Percentiles rank a stretch among this genome's conserved stretches.
Evolutionary conservation across 441 rosid species (phyloP).

Genomic region (Erodium moschatum): DNA sequence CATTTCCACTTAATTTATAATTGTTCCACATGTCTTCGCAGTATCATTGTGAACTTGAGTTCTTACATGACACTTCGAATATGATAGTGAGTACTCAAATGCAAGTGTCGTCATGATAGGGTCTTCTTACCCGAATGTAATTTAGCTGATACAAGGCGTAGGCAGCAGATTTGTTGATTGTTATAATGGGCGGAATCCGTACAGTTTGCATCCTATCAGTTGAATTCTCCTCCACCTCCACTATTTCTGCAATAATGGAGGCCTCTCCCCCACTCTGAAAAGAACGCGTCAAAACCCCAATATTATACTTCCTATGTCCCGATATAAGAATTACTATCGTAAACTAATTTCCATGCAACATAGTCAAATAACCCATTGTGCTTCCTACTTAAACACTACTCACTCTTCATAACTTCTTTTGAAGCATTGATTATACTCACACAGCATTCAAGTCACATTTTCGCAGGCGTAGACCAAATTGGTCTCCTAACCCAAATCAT

Average conservation of each 20-base stretch:
- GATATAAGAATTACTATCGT: too few species aligned
- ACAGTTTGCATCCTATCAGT: slow-evolving; percentile 60
- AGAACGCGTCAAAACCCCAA: background rate
- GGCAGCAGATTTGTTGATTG: slow-evolving; percentile 67
- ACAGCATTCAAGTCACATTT: background rate
- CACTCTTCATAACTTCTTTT: background rate
- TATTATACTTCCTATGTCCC: background rate
- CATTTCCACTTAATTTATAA: background rate
- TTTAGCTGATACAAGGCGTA: slow-evolving; percentile 68
- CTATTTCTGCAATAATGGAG: slow-evolving; percentile 79
- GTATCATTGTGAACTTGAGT: background rate
- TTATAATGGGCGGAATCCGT: slow-evolving; percentile 73
- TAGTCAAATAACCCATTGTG: background rate
- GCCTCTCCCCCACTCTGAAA: slow-evolving; percentile 79
- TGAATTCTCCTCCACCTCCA: slow-evolving; percentile 89
- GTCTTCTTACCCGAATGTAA: slow-evolving; percentile 48
- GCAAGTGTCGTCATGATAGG: background rate
- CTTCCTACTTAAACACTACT: slow-evolving; percentile 1
- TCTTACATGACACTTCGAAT: background rate
- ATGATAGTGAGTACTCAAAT: background rate
- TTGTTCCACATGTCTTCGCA: background rate
- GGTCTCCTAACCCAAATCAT: background rate
- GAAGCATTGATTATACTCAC: background rate
- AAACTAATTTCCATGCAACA: background rate
- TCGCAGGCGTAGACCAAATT: background rate